Evolutionary conservation across 768 basidiomycete genomes (phyloP), one percentile per base, ranked within the genome.

Genomic region (Auriscalpium orientale): DNA sequence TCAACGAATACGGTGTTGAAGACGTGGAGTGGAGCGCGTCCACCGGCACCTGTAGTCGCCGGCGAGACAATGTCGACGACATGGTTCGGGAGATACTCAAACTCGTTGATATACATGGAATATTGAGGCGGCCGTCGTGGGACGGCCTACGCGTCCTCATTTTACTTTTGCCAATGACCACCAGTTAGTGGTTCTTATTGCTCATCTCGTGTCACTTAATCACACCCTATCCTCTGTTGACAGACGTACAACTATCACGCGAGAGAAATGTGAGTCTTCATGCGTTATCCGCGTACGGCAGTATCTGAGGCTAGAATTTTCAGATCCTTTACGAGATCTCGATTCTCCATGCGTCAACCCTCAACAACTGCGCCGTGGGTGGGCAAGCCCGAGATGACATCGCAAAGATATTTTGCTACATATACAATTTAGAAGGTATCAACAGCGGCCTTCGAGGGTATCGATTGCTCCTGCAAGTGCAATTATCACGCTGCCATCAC

Each of bases 361-460:
- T 83, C 22, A 28, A 5, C 22, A 84, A 65, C 78, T 84, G 0
- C 74, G 95, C 8, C 93, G 89, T 64, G 82, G 80, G 35, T 70
- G 83, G 20, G 72, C 78, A 5, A 3, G 74, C 78, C 35, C 83
- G 85, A 50, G 81, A 87, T 52, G 81, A 84, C 37, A 68, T 76
- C 35, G 84, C 89, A 2, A 78, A 93, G 35, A 77, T 95, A 34
- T 95, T 91, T 67, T 95, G 91, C 89, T 95, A 93, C 63, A 83
- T 88, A 7, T 82, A 92, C 59, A 81, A 87, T 22, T 85, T 90
- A 57, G 94, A 95, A 70, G 89, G 91, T 34, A 79, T 94, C 20
- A 82, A 83, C 1, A 87, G 82, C 9, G 94, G 87, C 22, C 76
- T 95, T 56, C 79, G 84, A 50, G 94, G 94, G n/a, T 87, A 91